Base-by-base conservation (phyloP, 495 filamentous ascomycete species). In the Talaromyces borbonicus region DNA sequence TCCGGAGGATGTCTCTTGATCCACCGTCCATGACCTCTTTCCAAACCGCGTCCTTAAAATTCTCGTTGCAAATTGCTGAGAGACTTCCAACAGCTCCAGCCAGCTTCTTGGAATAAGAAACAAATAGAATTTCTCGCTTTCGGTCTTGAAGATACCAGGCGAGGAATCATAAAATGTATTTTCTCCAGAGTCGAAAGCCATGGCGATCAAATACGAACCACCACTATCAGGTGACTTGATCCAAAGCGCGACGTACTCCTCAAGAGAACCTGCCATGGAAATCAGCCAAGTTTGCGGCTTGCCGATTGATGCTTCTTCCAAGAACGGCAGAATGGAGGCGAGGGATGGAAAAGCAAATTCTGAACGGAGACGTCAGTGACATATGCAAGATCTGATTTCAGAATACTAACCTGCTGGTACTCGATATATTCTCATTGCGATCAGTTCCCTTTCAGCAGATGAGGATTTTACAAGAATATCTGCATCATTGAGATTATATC, bases 281-380 rank as follows among this genome's bases (percentile, higher is more conserved):
- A 43, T 43, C 2, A 18, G 2, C 40, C 40, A 43, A 30, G 25
- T 8, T 18, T 30, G 15, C 19, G 40, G 12, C 1, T 43, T 30
- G 23, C 19, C 12, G 16, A 26, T 2, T 19, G 25, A 43, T 2
- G 25, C 40, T 43, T 1, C 20, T 36, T 52, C 50, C 25, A 52
- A 24, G 37, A 47, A 50, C 8, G 51, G 51, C n/a, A 53, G 49
- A 19, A 50, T 37, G 1, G 51, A 53, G 4, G 51, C 43, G 23
- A 50, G 24, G 19, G 36, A 38, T 12, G 51, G 35, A 12, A 47
- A 33, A 16, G 30, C 27, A 16, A 52, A 32, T 19, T 19, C 50
- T 52, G n/a, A 35, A 37, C 11, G 25, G 42, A 37, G 36, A 50
- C 8, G 4, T 46, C 5, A 12, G n/a, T 43, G n/a, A 15, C 25